Base-by-base conservation (phyloP, 257 asterid species). In the Echium plantagineum region DNA sequence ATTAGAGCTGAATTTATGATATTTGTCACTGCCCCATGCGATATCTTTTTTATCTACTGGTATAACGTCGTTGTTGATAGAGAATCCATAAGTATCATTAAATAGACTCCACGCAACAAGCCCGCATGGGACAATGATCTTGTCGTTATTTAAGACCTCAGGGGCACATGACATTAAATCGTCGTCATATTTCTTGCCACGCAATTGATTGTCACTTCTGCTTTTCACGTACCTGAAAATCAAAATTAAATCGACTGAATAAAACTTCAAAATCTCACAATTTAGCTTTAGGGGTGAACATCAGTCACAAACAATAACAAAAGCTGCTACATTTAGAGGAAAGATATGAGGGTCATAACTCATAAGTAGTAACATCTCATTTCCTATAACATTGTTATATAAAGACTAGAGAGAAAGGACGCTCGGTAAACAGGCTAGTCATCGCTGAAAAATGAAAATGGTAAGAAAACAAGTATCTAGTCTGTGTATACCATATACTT, bases 71-170 rank as follows among this genome's bases (percentile, higher is more conserved):
- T 67, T 58, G 1, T 72, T 69, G 31, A 69, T 64, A 5, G 83
- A 76, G 59, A 90, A 61, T 5, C 38, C 48, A 61, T 79, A 90
- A 0, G 97, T 81, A 59, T 90, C 97, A 12, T 90, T 90, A 74
- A 87, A 90, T 48, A 90, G 72, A 65, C 94, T 90, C 97, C 97
- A 90, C 32, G 97, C 97, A 5, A 90, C 74, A 20, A 90, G 90
- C 16, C 97, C 97, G 70, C 94, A 90, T 1, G 97, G 97, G 49
- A 90, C 86, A 30, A 90, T 82, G 0, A 94, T 83, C 63, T 60
- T 53, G n/a, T 55, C 38, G 0, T 75, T 66, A 20, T 31, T 26
- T 19, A 21, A 56, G 7, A 17, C 58, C 53, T 90, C 96, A 7
- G 97, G 96, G n/a, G 77, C 87, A 51, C 96, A 90, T 3, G 72